Base-by-base conservation (phyloP, 164 flowering plant genomes). In the Buxus sempervirens region DNA sequence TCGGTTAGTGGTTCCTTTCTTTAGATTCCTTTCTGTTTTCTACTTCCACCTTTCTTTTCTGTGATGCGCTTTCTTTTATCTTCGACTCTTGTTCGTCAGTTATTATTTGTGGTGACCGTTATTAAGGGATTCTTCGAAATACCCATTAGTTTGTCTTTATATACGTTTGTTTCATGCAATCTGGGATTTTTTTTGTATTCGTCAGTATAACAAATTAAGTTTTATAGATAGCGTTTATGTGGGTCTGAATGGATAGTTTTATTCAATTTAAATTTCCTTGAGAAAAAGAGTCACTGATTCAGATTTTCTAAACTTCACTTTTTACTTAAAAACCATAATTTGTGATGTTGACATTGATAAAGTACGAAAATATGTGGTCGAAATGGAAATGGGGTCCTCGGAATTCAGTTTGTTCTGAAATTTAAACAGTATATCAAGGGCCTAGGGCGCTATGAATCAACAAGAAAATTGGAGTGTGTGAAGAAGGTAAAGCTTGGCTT, bases 381-480 rank as follows among this genome's bases (percentile, higher is more conserved):
- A 26, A 54, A 27, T 26, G 20, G 67, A 18, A 21, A 63, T 24
- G 58, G 45, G 28, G n/a, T 64, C 38, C 38, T 32, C 38, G 7
- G 7, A 20, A 8, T 9, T 27, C 28, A 51, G 27, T 25, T 54
- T 54, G 19, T 12, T 32, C 38, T 32, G 3, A 3, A 32, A 15
- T 12, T 20, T 9, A 8, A 25, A 9, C n/a, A 27, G 23, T 64
- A 64, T 51, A 51, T 64, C 53, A 64, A 49, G 58, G 58, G 67
- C 9, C 24, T 3, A 18, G 7, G 66, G 12, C 1, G 21, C 9
- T 20, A 22, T 16, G 58, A 20, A 64, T 26, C 23, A 7, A 18
- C 18, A 57, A 21, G 7, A 16, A 32, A 5, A 3, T 21, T 21
- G 26, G 0, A 32, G 12, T n/a, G 10, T 2, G 59, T 56, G 12